Base-by-base conservation (phyloP, 345 rosid genomes). In the Kernera saxatilis region DNA sequence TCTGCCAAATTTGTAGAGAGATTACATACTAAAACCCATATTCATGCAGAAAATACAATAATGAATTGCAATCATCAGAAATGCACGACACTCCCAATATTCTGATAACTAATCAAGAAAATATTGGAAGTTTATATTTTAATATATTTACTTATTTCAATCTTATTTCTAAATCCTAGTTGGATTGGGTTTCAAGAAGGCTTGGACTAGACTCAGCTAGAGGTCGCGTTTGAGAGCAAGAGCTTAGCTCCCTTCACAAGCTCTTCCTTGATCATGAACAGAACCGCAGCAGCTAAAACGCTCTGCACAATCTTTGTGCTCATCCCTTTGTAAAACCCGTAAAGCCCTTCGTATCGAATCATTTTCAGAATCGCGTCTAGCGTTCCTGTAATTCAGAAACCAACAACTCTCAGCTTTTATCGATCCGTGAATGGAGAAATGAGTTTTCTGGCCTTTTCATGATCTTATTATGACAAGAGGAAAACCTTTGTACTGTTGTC, bases 271-370 rank as follows among this genome's bases (percentile, higher is more conserved):
- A 92, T 69, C 97, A 88, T 89, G 86, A 94, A 94, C 70, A 94
- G 73, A 17, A 89, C 88, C 18, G 98, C 96, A 41, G 98, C 97
- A 0, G 97, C 91, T 14, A 92, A 89, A 70, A 92, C 98, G 48
- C 99, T 94, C 73, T 94, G 99, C 1, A 81, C 79, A 19, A 92
- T 88, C 81, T 89, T 92, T 6, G 96, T 90, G 81, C 88, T 83
- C 98, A 94, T 94, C 29, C 99, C 99, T 71, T 92, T 88, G 88
- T 94, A 94, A 75, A 94, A 92, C 22, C 98, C 89, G 15, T 79
- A 60, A 30, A 84, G 73, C 30, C 99, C 99, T 84, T 94, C 99
- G 2, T 89, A 83, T 5, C 46, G 86, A 29, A 94, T 84, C 96
- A 89, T 92, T 84, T 94, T 92, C 73, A 89, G 76, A 53, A 92